These are phyloP conservation scores for Apiospora malaysiana DNA, from an alignment of 2,329 filamentous ascomycete species.

Conservation along the genomic window DNA sequence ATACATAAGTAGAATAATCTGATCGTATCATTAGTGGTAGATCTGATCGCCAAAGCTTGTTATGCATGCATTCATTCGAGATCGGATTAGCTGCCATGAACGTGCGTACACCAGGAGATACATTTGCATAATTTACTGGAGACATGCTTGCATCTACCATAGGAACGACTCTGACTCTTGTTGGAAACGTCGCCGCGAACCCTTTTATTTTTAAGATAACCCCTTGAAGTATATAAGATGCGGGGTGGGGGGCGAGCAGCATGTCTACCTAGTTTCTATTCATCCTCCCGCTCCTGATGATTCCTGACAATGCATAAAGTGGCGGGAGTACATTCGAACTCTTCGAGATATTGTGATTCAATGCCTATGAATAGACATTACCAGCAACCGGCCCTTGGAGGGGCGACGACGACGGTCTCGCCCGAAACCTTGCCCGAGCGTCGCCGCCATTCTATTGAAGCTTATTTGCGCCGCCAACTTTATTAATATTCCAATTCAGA, in stretches of 20 bases:
- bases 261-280: too few relatives aligned
- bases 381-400: not conserved
- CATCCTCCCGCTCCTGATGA: not conserved
- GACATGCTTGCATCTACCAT: not conserved
- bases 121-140: not conserved
- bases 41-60: constrained; percentile 9
- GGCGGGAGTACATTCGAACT: not conserved
- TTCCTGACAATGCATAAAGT: not conserved
- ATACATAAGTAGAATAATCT: not conserved
- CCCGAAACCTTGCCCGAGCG: constrained; percentile 5
- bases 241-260: too few relatives aligned
- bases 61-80: constrained; percentile 9
- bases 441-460: constrained; percentile 12
- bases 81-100: not conserved
- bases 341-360: not conserved
- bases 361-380: not conserved
- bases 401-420: not conserved
- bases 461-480: not conserved
- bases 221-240: too few relatives aligned
- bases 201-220: not conserved
- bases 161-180: not conserved
- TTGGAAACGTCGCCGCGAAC: not conserved
- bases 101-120: not conserved
- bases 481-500: not conserved
- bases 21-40: constrained; percentile 12